phyloP scores from a whole-genome alignment of 2,329 filamentous ascomycete species.

The Cryphonectria parasitica region DNA sequence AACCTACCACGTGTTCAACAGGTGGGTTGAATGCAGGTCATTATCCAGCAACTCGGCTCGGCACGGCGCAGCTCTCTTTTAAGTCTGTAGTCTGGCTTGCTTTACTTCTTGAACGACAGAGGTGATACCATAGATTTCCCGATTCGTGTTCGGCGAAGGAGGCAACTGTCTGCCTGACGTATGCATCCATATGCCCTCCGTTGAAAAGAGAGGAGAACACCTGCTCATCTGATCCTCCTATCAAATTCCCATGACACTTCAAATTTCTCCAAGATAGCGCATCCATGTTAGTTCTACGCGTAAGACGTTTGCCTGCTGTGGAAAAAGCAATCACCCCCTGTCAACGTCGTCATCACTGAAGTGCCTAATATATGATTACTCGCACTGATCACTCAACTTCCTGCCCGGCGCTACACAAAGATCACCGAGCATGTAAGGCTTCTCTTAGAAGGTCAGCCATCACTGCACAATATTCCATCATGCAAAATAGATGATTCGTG shows the following conservation, averaged over 20 bases:
- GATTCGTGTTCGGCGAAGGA: slow-evolving; percentile 26
- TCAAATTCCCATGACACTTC: not conserved
- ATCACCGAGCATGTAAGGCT: not conserved
- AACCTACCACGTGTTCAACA: not conserved
- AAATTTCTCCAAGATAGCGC: not conserved
- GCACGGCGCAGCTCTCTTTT: not conserved
- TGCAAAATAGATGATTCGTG: too few relatives aligned
- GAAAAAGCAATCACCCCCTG: not conserved
- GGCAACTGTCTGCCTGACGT: slow-evolving; percentile 27
- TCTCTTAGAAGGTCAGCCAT: not conserved
- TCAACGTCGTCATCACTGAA: not conserved
- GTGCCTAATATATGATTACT: not conserved
- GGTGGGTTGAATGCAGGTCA: not conserved
- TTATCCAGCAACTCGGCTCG: not conserved
- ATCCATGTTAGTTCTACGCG: not conserved
- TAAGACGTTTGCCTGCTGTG: not conserved
- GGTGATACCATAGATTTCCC: slow-evolving; percentile 8
- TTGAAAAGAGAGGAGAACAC: not conserved
- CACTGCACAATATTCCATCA: not conserved
- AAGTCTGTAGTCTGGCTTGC: not conserved
- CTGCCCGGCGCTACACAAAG: not conserved
- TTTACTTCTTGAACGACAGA: not conserved
- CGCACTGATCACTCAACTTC: not conserved
- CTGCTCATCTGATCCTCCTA: not conserved
- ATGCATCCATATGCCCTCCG: not conserved